Evolutionary conservation across 768 basidiomycete genomes (phyloP), one percentile per base, ranked within the genome.

Genomic region (Hortiboletus campestris): DNA sequence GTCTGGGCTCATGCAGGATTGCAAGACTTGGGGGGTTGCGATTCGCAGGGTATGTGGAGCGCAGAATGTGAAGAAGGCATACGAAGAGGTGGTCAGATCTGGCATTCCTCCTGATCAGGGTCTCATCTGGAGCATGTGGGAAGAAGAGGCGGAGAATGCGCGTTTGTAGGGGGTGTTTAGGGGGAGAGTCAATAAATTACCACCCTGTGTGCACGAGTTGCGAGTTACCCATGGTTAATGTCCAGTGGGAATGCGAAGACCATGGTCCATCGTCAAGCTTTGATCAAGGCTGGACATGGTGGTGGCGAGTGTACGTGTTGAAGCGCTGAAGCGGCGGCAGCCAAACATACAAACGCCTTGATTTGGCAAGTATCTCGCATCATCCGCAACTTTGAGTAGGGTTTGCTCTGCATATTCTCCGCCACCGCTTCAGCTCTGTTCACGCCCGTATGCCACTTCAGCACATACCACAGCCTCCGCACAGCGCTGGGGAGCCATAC

Each of bases 61-160:
- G 3, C 65, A 75, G 20, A 71, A 62, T 12, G 84, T 88, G 25
- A 75, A 76, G 64, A 58, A 60, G 35, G 79, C 76, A 14, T 88
- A 86, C 57, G 73, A 75, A 44, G 66, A 69, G 31, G 72, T 84
- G 38, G 72, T 74, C 17, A 72, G 67, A 50, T 66, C 67, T 9
- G 82, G 83, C 0, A 61, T 86, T 39, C 76, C 74, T n/a, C 81
- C 85, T 9, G 77, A 81, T 34, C 75, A 72, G 46, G 86, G 85
- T 2, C 73, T 79, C 41, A 73, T 88, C 46, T 87, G 86, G 84
- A 86, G 84, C 61, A 61, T 88, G 64, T 88, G 86, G 85, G 79
- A 80, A 43, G 64, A 67, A 22, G 62, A 62, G 1, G n/a, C 2
- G 16, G 56, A 34, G 49, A 46, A 46, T 14, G 50, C 56, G 22